These are phyloP conservation scores for Neovahlkampfia damariscottae DNA, from an alignment of 78 protist genomes.

Conservation along the genomic window DNA sequence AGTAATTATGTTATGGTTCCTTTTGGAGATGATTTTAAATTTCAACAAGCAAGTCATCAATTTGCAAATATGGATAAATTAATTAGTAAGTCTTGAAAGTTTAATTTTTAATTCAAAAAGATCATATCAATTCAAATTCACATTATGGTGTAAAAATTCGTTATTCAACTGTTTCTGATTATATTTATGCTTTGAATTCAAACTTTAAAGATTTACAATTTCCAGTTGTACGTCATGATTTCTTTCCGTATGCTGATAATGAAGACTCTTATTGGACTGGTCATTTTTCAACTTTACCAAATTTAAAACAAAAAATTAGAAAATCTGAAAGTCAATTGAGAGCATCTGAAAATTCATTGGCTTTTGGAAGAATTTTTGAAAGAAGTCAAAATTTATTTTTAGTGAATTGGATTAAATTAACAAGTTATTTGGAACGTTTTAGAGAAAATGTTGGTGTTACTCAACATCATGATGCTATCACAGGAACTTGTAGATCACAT, in stretches of 20 bases:
- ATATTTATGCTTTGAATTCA: not conserved
- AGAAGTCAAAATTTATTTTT: not conserved
- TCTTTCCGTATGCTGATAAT: slow-evolving; percentile 75
- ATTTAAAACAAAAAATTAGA: slow-evolving; percentile 38
- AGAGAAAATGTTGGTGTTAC: slow-evolving; percentile 13
- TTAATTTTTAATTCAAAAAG: too few relatives aligned
- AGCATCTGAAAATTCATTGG: not conserved
- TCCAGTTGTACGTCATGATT: slow-evolving; percentile 41
- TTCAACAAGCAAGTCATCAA: not conserved
- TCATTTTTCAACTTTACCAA: slow-evolving; percentile 59
- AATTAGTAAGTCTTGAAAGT: too few relatives aligned
- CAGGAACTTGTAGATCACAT: slow-evolving; percentile 65
- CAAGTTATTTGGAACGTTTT: not conserved
- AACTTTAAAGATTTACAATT: not conserved
- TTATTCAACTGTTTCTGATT: slow-evolving; percentile 12
- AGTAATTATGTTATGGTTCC: slow-evolving; percentile 9
- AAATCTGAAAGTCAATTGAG: not conserved
- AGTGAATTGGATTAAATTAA: not conserved
- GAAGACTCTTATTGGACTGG: slow-evolving; percentile 80
- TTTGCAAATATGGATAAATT: slow-evolving; percentile 8
- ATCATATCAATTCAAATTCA: not conserved
- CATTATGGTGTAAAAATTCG: not conserved
- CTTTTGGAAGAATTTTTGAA: not conserved
- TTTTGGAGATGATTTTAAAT: slow-evolving; percentile 19
- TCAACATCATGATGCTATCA: slow-evolving; percentile 77